phyloP scores from a whole-genome alignment of 164 flowering plant species.

The Tetrastigma voinierianum region DNA sequence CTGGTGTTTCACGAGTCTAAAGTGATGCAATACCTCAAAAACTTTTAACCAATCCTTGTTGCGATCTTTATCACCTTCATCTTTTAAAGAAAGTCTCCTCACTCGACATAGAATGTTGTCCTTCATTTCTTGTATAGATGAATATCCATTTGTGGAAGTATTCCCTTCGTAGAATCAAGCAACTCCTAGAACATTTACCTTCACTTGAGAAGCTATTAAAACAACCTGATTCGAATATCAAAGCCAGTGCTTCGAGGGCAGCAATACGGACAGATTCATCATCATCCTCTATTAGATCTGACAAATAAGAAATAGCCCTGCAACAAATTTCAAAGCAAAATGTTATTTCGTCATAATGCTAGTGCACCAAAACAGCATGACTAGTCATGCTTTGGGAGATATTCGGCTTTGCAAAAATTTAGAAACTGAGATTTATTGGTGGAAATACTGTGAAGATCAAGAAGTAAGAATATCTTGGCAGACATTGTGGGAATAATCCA shows the following conservation, averaged over 20 bases:
- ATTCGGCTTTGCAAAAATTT: not conserved
- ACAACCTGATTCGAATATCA: constrained; percentile 4
- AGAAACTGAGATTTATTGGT: not conserved
- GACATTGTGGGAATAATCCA: not conserved
- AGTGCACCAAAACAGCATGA: not conserved
- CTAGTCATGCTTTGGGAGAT: not conserved
- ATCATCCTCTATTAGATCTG: not conserved
- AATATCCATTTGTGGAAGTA: too few species aligned
- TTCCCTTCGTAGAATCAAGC: too few species aligned
- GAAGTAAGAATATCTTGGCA: not conserved
- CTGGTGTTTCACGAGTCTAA: too few species aligned
- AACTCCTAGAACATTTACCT: too few species aligned
- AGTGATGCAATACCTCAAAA: too few species aligned
- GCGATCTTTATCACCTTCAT: too few species aligned
- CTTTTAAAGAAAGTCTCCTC: too few species aligned
- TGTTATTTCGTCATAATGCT: not conserved
- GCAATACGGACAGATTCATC: not conserved
- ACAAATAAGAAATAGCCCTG: constrained; percentile 20
- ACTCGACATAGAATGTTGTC: too few species aligned
- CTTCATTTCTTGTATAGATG: too few species aligned
- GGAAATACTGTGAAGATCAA: not conserved
- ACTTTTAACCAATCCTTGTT: too few species aligned
- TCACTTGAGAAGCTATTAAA: not conserved
- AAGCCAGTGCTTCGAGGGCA: constrained; percentile 2
- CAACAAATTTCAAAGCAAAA: not conserved